These are phyloP conservation scores for Hanseniaspora clermontiae DNA, from an alignment of 805 yeast species.

Conservation along the genomic window DNA sequence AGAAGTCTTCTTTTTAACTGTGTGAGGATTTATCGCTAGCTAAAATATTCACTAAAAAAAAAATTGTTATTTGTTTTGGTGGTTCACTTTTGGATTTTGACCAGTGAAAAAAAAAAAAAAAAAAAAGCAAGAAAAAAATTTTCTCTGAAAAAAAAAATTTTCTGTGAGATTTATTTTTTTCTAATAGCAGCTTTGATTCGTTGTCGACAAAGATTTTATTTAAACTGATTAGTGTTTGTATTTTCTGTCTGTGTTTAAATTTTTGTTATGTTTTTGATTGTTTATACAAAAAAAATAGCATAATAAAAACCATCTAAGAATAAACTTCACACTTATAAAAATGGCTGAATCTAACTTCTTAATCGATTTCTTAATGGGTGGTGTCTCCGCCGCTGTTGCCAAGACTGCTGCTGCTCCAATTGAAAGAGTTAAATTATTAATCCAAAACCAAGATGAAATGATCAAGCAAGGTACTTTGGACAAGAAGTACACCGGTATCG, in stretches of 20 bases:
- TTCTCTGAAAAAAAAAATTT: not conserved
- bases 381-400: slow-evolving; percentile 97
- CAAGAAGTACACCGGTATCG: slow-evolving; percentile 76
- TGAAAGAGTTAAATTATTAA: slow-evolving; percentile 85
- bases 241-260: not conserved
- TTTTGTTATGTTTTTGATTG: not conserved
- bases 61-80: not conserved
- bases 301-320: slow-evolving; percentile 11
- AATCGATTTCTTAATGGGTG: slow-evolving; percentile 85
- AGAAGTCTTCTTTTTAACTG: not conserved
- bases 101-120: too few species aligned
- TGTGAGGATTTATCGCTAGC: not conserved
- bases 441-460: slow-evolving; percentile 98
- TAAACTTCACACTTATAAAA: slow-evolving; percentile 1
- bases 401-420: slow-evolving; percentile 97
- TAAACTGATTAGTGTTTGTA: not conserved
- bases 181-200: too few species aligned
- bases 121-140: too few species aligned
- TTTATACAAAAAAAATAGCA: slow-evolving; percentile 11
- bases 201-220: not conserved
- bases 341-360: slow-evolving; percentile 37
- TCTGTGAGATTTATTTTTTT: not conserved
- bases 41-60: not conserved
- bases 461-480: slow-evolving; percentile 92
- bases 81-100: not conserved